Evolutionary conservation across 139 green algal genomes (phyloP), one percentile per base, ranked within the genome.

Genomic region (Spirogloea muscicola): DNA sequence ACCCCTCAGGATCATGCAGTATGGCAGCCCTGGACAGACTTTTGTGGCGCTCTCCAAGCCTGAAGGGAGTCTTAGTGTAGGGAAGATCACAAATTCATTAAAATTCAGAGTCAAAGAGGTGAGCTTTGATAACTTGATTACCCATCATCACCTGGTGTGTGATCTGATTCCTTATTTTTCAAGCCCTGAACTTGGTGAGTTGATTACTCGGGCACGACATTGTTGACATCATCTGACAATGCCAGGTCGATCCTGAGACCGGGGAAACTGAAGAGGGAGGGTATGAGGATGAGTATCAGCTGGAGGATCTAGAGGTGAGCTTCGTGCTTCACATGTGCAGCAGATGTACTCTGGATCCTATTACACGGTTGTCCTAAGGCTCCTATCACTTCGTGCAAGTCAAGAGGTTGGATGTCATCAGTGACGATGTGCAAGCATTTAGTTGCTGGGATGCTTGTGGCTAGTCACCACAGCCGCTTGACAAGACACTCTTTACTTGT

Each of bases 211-310:
- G n/a, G n/a, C n/a, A n/a, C n/a, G n/a, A n/a, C n/a, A n/a, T n/a
- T n/a, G n/a, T n/a, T n/a, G n/a, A n/a, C n/a, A n/a, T n/a, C n/a
- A n/a, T n/a, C 39, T 49, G 27, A 55, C 3, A 7, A 16, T 63
- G 6, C 4, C 71, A 79, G 71, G 91, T 99, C 25, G 94, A 99
- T 74, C 94, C 93, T 0, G 76, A 78, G 7, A 95, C 87, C 39
- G 94, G 94, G 76, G 81, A 84, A 72, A 55, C 65, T 0, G 72
- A 87, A 42, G 71, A 86, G 44, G 76, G 81, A 10, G 81, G 94
- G 2, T 99, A 96, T 61, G 90, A 94, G 36, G 94, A 99, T 67
- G 94, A 99, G 87, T 99, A 99, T 84, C 87, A 92, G 80, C 84
- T 98, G 67, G 94, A 98, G 82, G 94, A 97, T 57, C 31, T 96